phyloP scores from a whole-genome alignment of 2,329 filamentous ascomycete species.

The Cytospora leucostoma region DNA sequence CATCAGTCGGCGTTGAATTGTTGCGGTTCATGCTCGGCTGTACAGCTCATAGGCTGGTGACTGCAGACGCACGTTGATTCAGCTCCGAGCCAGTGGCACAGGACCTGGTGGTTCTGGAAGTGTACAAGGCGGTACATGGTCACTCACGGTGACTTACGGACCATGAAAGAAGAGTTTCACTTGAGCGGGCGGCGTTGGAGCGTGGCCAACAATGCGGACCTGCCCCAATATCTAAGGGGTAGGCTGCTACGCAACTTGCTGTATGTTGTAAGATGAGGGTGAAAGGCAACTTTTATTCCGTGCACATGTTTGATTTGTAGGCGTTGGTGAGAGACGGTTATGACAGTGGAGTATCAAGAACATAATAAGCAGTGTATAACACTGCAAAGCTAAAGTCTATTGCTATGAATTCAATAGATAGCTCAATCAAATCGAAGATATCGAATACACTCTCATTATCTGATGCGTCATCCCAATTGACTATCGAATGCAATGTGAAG shows the following conservation, averaged over 20 bases:
- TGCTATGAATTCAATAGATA: not conserved
- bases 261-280: not conserved
- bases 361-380: not conserved
- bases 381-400: not conserved
- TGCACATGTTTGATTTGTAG: not conserved
- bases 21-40: not conserved
- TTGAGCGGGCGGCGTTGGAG: slow-evolving; percentile 1
- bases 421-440: not conserved
- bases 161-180: not conserved
- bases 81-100: not conserved
- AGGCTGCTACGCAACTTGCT: not conserved
- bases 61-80: not conserved
- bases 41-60: not conserved
- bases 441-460: not conserved
- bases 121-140: not conserved
- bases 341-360: not conserved
- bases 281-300: not conserved
- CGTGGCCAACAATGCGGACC: slow-evolving; percentile 14
- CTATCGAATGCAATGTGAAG: not conserved
- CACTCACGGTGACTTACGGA: not conserved
- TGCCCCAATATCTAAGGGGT: not conserved
- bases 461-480: not conserved
- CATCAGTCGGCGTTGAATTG: slow-evolving; percentile 6
- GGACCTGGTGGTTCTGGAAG: not conserved
- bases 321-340: not conserved